Evolutionary conservation across 2,329 filamentous ascomycete species (phyloP), one percentile per base, ranked within the genome.

Genomic region (Penicillium occitanis): DNA sequence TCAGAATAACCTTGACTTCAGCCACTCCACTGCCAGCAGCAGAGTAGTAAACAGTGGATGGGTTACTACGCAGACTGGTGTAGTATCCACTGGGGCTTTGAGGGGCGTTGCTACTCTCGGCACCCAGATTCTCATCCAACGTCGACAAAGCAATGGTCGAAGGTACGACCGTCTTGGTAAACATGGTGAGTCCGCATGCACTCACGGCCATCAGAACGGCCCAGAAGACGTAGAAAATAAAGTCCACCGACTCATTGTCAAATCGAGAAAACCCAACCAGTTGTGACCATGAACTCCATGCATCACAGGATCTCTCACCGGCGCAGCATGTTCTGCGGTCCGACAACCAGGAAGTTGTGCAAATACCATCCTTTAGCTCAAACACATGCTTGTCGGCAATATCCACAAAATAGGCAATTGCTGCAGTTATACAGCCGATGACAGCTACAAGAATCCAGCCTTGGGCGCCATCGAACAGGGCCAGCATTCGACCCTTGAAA

Each of bases 1-100:
- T 97, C n/a, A 98, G 86, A 66, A 98, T 98, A 67, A 98, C 95
- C 70, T 95, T 93, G 65, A 98, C 94, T 80, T 99, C 95, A 6
- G 95, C 95, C 13, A 99, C 95, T 72, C 95, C 95, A 78, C 93
- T 97, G 59, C 95, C 95, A 50, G 94, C 94, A 66, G 94, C 95
- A 7, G 95, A 93, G 77, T 97, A 99, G 78, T 97, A 99, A 5
- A 94, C 86, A 90, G 96, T 96, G 0, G 92, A 91, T 2, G 90
- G 86, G 0, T 76, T 68, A 72, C 73, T 72, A 74, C 81, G 67
- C 55, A 71, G 28, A 59, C 72, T 67, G 42, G 74, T 67, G 57
- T 73, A 68, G 64, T 76, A 68, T 63, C 78, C 68, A 69, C 78
- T 81, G 22, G 75, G 81, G 68, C 74, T 82, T 17, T 73, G 79